Conservation (phyloP, 1,284 basidiomycete species). For the Ceratorhiza oryzae-sativae region DNA sequence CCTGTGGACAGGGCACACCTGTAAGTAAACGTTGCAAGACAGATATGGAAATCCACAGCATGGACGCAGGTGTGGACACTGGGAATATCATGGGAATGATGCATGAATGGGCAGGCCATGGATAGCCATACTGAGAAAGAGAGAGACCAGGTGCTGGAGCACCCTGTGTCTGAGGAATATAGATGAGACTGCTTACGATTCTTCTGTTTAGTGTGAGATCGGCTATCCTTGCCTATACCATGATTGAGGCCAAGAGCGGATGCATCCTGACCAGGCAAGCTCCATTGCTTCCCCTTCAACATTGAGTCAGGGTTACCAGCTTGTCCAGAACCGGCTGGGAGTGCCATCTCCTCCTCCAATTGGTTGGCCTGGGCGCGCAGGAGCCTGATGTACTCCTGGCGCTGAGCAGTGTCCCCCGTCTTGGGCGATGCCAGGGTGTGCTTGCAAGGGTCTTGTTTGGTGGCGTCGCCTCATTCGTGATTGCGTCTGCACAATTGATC, state of each 20-base stretch:
- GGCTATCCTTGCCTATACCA: background rate
- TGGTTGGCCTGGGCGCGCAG: background rate
- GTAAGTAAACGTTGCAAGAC: background rate
- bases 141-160: background rate
- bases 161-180: background rate
- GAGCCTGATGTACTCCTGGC: background rate
- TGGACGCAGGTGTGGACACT: slow-evolving; percentile 4
- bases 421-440: background rate
- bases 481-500: background rate
- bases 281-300: background rate
- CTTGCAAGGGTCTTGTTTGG: background rate
- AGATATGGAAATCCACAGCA: background rate
- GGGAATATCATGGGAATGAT: background rate
- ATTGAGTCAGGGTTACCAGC: background rate
- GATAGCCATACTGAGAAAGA: no score
- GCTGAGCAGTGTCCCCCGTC: background rate
- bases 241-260: background rate
- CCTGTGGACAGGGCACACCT: background rate
- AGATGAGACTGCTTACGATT: background rate
- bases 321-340: background rate
- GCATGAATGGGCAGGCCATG: background rate
- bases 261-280: background rate
- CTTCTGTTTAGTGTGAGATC: background rate
- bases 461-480: background rate
- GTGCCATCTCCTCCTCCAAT: background rate